Conservation (phyloP, 225 moss, liverwort and hornwort species). For the Physcomitrium patens region DNA sequence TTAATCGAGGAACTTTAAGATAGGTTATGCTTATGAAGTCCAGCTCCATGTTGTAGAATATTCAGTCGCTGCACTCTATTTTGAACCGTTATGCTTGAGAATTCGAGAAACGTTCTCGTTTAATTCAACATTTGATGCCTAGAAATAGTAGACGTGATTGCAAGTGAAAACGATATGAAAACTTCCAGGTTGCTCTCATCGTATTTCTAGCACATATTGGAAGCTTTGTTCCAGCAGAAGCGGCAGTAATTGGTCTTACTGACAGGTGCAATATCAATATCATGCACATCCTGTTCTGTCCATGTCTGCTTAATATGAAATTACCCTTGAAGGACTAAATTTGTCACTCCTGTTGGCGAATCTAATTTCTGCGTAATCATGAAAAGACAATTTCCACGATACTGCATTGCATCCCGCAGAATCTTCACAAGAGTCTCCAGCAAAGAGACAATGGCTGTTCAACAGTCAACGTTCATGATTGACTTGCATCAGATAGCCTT, state of each 20-base stretch:
- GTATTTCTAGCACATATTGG: conserved; percentile 94
- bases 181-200: conserved; percentile 79
- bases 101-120: background rate
- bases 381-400: background rate
- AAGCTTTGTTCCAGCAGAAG: conserved; percentile 94
- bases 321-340: conserved; percentile 22
- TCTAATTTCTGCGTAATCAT: background rate
- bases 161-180: conserved; percentile 1
- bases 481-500: conserved; percentile 93
- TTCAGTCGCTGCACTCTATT: conserved; percentile 18
- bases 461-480: conserved; percentile 96
- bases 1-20: background rate
- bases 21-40: conserved; percentile 8
- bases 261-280: conserved; percentile 66
- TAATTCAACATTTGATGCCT: background rate
- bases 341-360: background rate
- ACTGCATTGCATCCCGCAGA: conserved; percentile 41
- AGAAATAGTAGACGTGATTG: background rate
- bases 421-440: conserved; percentile 88
- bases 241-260: conserved; percentile 76
- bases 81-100: background rate
- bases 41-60: conserved; percentile 7
- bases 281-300: background rate
- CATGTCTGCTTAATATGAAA: background rate
- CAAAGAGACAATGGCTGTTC: conserved; percentile 81